These are phyloP conservation scores for Nitzschia sp. DNA, from an alignment of 108 stramenopile genomes.

Conservation along the genomic window DNA sequence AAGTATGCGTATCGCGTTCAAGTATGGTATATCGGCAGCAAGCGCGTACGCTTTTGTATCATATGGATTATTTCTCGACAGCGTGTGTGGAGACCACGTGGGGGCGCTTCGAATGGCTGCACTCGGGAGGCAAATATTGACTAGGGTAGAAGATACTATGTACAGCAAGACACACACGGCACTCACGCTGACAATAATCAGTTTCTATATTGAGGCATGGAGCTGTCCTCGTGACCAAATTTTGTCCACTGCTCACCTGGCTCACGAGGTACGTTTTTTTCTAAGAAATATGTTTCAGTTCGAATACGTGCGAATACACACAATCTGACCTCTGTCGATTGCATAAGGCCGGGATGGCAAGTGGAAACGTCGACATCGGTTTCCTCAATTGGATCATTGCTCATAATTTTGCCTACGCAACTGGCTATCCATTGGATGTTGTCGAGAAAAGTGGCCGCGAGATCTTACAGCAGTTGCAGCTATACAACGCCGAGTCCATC, in stretches of 20 bases:
- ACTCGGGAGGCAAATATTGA: conserved; percentile 17
- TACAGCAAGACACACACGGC: not conserved
- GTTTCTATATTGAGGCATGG: conserved; percentile 33
- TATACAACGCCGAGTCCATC: conserved; percentile 14
- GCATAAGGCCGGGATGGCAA: conserved; percentile 24
- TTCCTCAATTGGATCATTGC: conserved; percentile 19
- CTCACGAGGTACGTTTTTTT: conserved; percentile 7
- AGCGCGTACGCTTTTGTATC: conserved; percentile 28
- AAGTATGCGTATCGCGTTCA: conserved; percentile 20
- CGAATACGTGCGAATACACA: not conserved
- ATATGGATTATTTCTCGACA: conserved; percentile 17
- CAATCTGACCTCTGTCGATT: too few species aligned
- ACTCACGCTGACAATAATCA: conserved; percentile 4
- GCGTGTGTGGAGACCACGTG: conserved; percentile 2
- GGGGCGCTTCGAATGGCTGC: conserved; percentile 32
- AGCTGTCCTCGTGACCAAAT: conserved; percentile 18
- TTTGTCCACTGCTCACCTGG: conserved; percentile 7
- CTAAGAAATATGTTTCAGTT: too few species aligned
- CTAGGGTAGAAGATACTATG: conserved; percentile 4
- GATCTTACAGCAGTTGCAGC: conserved; percentile 19
- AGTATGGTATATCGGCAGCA: conserved; percentile 23
- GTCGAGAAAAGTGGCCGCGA: conserved; percentile 29
- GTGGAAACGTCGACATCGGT: conserved; percentile 31
- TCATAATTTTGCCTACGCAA: conserved; percentile 16
- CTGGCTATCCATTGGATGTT: conserved; percentile 29